Conservation (phyloP, 169 alveolate genomes). For the Eimeria sp. region DNA sequence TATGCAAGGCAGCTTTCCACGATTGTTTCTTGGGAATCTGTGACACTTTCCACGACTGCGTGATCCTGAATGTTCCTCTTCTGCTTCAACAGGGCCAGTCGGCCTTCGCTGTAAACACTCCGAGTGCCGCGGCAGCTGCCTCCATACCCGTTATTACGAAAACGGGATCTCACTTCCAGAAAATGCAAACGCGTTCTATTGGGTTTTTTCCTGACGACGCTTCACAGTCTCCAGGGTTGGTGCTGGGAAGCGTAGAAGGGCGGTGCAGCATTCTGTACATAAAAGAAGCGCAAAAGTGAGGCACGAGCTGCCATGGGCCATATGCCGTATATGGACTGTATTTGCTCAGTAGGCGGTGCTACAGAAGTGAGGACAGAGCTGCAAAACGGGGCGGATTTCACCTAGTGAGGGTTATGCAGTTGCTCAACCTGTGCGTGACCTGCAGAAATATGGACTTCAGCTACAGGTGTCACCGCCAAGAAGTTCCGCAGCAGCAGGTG, state of each 20-base stretch:
- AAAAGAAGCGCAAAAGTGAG: constrained; percentile 69
- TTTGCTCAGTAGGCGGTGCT: neutral
- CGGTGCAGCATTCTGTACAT: constrained; percentile 72
- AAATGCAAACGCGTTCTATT: constrained; percentile 79
- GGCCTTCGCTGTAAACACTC: constrained; percentile 57
- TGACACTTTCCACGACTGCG: constrained; percentile 76
- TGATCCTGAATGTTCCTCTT: constrained; percentile 51
- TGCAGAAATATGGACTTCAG: constrained; percentile 80
- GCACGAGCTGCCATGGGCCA: neutral
- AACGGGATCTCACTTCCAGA: constrained; percentile 59
- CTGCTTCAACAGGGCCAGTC: constrained; percentile 74
- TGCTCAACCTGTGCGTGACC: neutral
- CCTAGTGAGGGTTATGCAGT: neutral
- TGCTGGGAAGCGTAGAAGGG: constrained; percentile 81
- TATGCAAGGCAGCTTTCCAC: constrained; percentile 75
- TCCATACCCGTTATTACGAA: constrained; percentile 52
- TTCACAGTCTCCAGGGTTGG: constrained; percentile 75
- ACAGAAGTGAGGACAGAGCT: neutral
- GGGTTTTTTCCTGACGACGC: constrained; percentile 78
- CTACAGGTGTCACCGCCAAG: constrained; percentile 83
- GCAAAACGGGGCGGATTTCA: neutral
- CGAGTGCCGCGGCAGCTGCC: constrained; percentile 72
- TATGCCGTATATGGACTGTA: neutral
- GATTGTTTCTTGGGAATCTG: constrained; percentile 75
- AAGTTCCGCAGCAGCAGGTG: constrained; percentile 66